Percentiles rank a stretch among this genome's conserved stretches.
Conservation (phyloP, 495 filamentous ascomycete genomes). For the Penicillium paxilli region DNA sequence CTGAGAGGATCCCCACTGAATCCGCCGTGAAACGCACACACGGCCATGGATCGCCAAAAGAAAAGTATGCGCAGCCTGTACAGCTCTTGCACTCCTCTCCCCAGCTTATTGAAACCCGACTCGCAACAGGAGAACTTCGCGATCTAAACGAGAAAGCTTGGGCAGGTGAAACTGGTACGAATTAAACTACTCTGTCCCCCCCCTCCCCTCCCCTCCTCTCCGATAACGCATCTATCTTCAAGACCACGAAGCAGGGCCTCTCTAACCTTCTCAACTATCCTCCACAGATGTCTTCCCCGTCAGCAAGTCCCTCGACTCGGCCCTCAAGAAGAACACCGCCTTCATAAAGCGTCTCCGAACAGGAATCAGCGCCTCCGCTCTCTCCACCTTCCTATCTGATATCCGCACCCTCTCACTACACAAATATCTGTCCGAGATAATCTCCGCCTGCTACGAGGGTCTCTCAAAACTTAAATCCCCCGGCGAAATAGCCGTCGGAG, state of each 20-base stretch:
- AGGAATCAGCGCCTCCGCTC: slow-evolving; percentile 74
- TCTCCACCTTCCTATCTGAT: slow-evolving; percentile 84
- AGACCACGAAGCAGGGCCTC: not conserved
- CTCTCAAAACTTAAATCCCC: slow-evolving; percentile 87
- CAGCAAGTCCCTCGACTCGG: slow-evolving; percentile 83
- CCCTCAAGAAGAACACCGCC: slow-evolving; percentile 97
- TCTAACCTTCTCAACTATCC: not conserved
- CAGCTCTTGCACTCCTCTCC: not conserved
- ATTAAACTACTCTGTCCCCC: not conserved
- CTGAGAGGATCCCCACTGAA: slow-evolving; percentile 40
- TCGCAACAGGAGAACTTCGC: slow-evolving; percentile 75
- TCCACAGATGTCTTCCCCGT: slow-evolving; percentile 75
- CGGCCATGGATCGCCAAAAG: slow-evolving; percentile 75
- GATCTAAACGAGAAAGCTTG: slow-evolving; percentile 83
- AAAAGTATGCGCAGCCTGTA: slow-evolving; percentile 62
- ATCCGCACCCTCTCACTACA: slow-evolving; percentile 89
- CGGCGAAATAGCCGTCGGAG: slow-evolving; percentile 84
- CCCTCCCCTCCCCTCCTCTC: not conserved
- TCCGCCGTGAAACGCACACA: slow-evolving; percentile 7
- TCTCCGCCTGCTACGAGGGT: slow-evolving; percentile 96
- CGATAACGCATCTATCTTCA: not conserved
- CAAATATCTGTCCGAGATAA: slow-evolving; percentile 97
- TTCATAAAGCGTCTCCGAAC: slow-evolving; percentile 97
- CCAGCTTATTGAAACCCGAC: slow-evolving; percentile 15
- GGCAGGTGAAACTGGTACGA: slow-evolving; percentile 80